Percentiles rank a stretch among this genome's conserved stretches.
phyloP scores from a whole-genome alignment of 2,329 filamentous ascomycete species.

The Cladophialophora immunda region DNA sequence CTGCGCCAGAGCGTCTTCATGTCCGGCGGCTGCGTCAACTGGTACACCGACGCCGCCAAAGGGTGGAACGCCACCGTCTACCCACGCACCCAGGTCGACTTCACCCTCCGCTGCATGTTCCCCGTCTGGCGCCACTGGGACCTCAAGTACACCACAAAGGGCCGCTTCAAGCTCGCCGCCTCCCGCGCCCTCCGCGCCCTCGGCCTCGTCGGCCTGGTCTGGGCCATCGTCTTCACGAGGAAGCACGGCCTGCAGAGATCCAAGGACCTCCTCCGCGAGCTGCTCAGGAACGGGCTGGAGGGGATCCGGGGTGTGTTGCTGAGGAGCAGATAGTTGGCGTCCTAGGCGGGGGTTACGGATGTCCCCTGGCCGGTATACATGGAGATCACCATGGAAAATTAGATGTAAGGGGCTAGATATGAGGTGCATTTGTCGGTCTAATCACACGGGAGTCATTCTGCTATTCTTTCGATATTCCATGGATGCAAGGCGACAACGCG shows the following conservation, averaged over 20 bases:
- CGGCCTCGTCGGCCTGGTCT: constrained; percentile 21
- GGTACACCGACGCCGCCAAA: constrained; percentile 56
- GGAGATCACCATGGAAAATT: too few species aligned
- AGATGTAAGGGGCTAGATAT: not conserved
- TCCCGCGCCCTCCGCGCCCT: constrained; percentile 38
- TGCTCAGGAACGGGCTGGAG: constrained; percentile 15
- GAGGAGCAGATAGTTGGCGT: not conserved
- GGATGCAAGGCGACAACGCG: not conserved
- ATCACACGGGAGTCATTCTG: too few species aligned
- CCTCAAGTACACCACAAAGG: constrained; percentile 60
- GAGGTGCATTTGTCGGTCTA: too few species aligned
- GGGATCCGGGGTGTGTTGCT: constrained; percentile 17
- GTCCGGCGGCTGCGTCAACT: constrained; percentile 56
- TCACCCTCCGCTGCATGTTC: constrained; percentile 60
- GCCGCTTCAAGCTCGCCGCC: constrained; percentile 47
- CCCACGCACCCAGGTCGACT: constrained; percentile 62
- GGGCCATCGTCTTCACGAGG: constrained; percentile 21
- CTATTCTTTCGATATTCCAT: not conserved
- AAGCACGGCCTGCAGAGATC: constrained; percentile 23
- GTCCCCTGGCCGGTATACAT: too few species aligned
- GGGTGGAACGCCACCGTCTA: constrained; percentile 62
- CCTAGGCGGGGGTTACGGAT: too few species aligned
- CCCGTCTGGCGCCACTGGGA: constrained; percentile 65
- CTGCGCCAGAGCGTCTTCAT: constrained; percentile 59
- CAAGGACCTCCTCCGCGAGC: constrained; percentile 11